Evolutionary conservation across 495 filamentous ascomycete species (phyloP), one percentile per base, ranked within the genome.

Genomic region (Hyphodiscus hymeniophilus): DNA sequence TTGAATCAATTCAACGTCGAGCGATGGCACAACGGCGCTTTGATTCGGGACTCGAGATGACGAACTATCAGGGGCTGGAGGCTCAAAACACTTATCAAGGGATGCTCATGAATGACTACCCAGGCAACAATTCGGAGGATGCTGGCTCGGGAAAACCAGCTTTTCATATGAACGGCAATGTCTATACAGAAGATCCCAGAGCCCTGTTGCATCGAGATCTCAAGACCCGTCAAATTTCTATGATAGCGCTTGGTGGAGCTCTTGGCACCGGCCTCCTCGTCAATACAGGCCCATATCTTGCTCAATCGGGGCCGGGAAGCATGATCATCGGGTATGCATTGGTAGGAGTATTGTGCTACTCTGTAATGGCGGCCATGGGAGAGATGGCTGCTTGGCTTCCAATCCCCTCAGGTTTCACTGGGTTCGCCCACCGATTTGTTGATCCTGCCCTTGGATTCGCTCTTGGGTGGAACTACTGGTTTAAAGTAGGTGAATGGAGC

Each of bases 211-310:
- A 28, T 28, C 38, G 81, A 33, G 73, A 74, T 5, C 64, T 88
- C 38, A 77, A 80, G 52, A 75, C 82, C 5, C 72, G 80, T 28
- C 83, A 87, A 47, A 75, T 88, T 51, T 78, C 80, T 54, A 80
- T 89, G 77, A 90, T 94, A 73, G 88, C 87, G 3, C 87, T 94
- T 54, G 87, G 87, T 24, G 85, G 85, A 43, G 53, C 53, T 36
- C 30, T 60, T 2, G 57, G 53, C 1, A 56, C 52, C 10, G 48
- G 48, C 20, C 31, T 60, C 44, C 39, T 60, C 12, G 48, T 60
- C 26, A 52, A 52, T 41, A 55, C 51, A 18, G 82, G 84, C 28
- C 65, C 64, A 28, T 73, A 77, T 17, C 71, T 88, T 38, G 67
- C 75, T 13, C 71, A 68, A 22, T 68, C 78, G 47, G 82, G 83